Evolutionary conservation across 2,329 filamentous ascomycete species (phyloP), one percentile per base, ranked within the genome.

Genomic region (Hypomyces rosellus): DNA sequence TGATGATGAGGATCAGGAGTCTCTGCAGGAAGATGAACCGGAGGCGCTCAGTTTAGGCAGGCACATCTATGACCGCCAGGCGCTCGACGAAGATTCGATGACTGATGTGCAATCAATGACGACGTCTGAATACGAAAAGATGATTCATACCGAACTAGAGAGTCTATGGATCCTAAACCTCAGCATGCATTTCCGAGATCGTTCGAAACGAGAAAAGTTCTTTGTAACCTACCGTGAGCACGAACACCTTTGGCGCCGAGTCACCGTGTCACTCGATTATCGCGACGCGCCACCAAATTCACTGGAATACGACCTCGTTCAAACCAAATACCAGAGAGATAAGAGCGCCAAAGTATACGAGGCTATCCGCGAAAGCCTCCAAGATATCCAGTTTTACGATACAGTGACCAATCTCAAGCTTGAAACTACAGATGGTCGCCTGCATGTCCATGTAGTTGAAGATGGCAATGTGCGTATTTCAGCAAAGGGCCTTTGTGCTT

Each of bases 361-460:
- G 67, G 87, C 90, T 2, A 95, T 99, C 59, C 86, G 91, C 25
- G 90, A 96, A 55, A 96, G 90, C 16, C 77, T 99, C 2, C 76
- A 79, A n/a, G 89, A 95, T 52, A 97, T 99, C 46, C 87, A 96
- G 59, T 99, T 96, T 65, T 97, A 95, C 69, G 83, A 91, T 50
- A 96, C 90, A 0, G 92, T 97, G 52, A 97, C 93, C 15, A 97
- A 97, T 61, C 78, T 99, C 55, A 96, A 95, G 67, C 77, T 99
- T 15, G 84, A 96, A 66, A 99, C 93, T 0, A 85, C 82, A 4
- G 86, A 95, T 50, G 89, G 89, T 13, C 84, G 90, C 53, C 75
- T 99, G 20, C 91, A 97, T 68, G 90, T 99, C 6, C 93, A 97
- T 66, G 93, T 99, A 47, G 91, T 93, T n/a, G 92, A 99, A 68